phyloP scores from a whole-genome alignment of 148 eudicot genomes.

The Tetragonia tetragonoides region DNA sequence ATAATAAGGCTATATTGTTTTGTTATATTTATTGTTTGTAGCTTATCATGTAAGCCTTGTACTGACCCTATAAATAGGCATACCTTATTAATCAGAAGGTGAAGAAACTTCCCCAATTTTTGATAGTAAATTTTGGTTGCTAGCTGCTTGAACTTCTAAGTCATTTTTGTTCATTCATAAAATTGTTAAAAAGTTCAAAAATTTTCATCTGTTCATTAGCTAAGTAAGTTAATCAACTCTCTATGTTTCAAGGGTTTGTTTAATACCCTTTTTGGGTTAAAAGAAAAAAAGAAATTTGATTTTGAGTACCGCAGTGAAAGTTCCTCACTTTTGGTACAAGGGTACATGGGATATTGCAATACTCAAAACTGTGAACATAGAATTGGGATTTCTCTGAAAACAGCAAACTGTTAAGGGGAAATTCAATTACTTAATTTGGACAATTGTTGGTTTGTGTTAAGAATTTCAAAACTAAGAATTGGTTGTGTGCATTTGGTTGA shows the following conservation, averaged over 20 bases:
- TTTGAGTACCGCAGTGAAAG: background rate
- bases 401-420: background rate
- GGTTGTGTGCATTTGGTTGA: slow-evolving; percentile 3
- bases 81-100: too few species aligned
- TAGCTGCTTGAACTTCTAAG: background rate
- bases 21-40: too few species aligned
- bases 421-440: background rate
- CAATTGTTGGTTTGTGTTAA: background rate
- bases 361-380: background rate
- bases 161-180: background rate
- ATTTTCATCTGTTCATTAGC: background rate
- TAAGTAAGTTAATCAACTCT: background rate
- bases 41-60: too few species aligned
- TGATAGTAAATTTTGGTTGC: background rate
- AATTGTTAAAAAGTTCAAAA: background rate
- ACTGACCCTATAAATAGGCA: too few species aligned
- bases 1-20: too few species aligned
- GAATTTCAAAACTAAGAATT: background rate
- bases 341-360: background rate
- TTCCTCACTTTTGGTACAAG: background rate
- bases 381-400: background rate
- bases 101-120: too few species aligned
- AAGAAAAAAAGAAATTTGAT: background rate
- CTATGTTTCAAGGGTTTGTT: background rate
- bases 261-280: background rate